phyloP scores from a whole-genome alignment of 805 yeast genomes.

The Starmerella apicola region DNA sequence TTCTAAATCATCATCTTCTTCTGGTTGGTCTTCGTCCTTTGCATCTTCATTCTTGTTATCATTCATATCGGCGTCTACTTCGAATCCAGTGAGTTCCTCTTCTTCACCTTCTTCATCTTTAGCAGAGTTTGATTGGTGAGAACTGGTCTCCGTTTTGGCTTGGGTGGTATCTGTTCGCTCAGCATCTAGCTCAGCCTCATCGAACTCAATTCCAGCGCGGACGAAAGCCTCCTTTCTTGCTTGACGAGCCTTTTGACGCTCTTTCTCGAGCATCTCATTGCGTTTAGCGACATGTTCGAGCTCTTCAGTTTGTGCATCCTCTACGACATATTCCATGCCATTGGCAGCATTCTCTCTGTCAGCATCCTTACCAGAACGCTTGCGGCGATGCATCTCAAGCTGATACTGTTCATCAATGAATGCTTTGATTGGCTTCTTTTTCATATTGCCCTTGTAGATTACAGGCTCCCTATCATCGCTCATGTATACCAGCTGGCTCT shows the following conservation, averaged over 20 bases:
- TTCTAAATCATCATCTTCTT: slow-evolving; percentile 35
- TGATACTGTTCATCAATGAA: slow-evolving; percentile 23
- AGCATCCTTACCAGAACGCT: slow-evolving; percentile 4
- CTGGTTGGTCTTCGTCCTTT: slow-evolving; percentile 14
- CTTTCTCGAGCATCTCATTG: slow-evolving; percentile 8
- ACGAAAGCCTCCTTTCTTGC: slow-evolving; percentile 16
- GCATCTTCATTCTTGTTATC: slow-evolving; percentile 31
- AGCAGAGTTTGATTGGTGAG: background rate
- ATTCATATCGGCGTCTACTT: slow-evolving; percentile 55
- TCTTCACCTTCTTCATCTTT: slow-evolving; percentile 1
- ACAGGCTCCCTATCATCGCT: slow-evolving; percentile 20
- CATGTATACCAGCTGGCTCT: slow-evolving; percentile 21
- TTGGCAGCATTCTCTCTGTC: slow-evolving; percentile 18
- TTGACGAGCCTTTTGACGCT: slow-evolving; percentile 1
- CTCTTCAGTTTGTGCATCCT: slow-evolving; percentile 19
- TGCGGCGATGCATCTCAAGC: slow-evolving; percentile 20
- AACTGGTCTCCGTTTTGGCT: slow-evolving; percentile 2
- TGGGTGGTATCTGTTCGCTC: slow-evolving; percentile 4
- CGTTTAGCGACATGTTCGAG: slow-evolving; percentile 15
- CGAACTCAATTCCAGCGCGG: slow-evolving; percentile 9
- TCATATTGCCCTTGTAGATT: slow-evolving; percentile 24
- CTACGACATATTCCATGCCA: slow-evolving; percentile 21
- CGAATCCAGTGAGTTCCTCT: slow-evolving; percentile 47
- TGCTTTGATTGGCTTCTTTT: slow-evolving; percentile 18
- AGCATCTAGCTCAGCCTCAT: slow-evolving; percentile 8